phyloP scores from a whole-genome alignment of 2,329 filamentous ascomycete genomes.

The Diaporthe humulicola region DNA sequence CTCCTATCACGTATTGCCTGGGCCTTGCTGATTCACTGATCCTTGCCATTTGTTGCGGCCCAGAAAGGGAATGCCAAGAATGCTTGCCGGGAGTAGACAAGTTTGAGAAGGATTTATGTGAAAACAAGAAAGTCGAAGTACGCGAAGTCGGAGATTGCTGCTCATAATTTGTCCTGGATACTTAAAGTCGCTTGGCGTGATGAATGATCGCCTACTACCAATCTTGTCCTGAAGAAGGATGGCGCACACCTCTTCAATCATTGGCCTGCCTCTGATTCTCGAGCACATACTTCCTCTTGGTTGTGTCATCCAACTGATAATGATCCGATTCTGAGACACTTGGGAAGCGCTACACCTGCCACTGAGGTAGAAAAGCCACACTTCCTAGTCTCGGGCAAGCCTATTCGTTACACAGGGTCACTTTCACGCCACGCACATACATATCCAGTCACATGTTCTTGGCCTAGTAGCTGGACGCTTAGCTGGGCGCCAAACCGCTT shows the following conservation, averaged over 20 bases:
- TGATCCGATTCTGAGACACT: constrained; percentile 7
- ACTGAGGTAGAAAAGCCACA: neutral
- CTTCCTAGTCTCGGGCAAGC: neutral
- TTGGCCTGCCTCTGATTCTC: neutral
- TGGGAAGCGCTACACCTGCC: neutral
- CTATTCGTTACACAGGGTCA: neutral
- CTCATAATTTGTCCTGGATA: neutral
- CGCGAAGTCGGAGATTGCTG: neutral
- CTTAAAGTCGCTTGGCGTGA: neutral
- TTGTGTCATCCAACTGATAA: neutral
- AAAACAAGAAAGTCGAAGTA: neutral
- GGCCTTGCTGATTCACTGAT: neutral
- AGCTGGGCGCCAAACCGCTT: neutral
- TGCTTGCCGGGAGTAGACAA: neutral
- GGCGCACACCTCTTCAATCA: neutral
- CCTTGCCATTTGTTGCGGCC: no score
- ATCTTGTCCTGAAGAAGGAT: neutral
- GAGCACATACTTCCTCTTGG: neutral
- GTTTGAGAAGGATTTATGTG: neutral
- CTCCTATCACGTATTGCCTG: neutral
- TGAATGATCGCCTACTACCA: neutral
- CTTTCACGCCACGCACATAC: neutral
- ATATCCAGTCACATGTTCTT: neutral
- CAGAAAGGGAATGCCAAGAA: neutral
- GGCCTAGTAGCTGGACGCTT: neutral